A percentile compares a stretch with the other conserved stretches of the same genome.
These are phyloP conservation scores for Colletotrichum viniferum DNA, from an alignment of 2,329 filamentous ascomycete species.

Conservation along the genomic window DNA sequence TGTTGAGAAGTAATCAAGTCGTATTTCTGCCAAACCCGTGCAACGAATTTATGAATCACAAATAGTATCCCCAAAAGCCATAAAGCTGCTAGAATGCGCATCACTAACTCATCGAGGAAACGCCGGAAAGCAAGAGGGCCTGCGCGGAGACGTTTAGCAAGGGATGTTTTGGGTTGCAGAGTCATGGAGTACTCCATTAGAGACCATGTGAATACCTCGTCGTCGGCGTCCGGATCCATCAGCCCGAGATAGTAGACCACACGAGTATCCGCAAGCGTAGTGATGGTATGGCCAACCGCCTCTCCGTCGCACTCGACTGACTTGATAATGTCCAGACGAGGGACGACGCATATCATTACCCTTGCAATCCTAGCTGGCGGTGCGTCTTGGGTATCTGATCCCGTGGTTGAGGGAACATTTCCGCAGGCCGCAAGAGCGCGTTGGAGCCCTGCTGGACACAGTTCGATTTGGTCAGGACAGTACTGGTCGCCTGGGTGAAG, in stretches of 20 bases:
- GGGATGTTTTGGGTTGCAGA: background rate
- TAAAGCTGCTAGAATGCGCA: background rate
- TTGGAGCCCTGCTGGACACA: background rate
- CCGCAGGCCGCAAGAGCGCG: background rate
- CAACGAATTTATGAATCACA: background rate
- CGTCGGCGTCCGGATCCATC: constrained; percentile 22
- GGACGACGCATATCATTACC: constrained; percentile 35
- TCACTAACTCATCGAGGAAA: background rate
- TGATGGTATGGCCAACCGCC: constrained; percentile 13
- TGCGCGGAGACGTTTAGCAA: background rate
- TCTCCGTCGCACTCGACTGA: background rate
- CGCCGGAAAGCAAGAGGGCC: background rate
- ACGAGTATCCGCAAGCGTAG: constrained; percentile 28
- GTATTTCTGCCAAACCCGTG: background rate
- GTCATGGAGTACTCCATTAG: constrained; percentile 23
- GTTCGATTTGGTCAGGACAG: constrained; percentile 24
- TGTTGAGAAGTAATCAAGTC: background rate
- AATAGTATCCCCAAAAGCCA: background rate
- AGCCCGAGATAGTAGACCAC: constrained; percentile 34
- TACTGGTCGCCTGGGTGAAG: constrained; percentile 30
- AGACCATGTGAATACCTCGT: constrained; percentile 21
- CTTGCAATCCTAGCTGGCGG: constrained; percentile 21
- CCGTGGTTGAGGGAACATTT: background rate
- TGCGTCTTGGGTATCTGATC: background rate
- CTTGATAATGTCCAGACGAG: constrained; percentile 25